Evolutionary conservation across 2,329 filamentous ascomycete species (phyloP).

Genomic region (Aphanoascus verrucosus): DNA sequence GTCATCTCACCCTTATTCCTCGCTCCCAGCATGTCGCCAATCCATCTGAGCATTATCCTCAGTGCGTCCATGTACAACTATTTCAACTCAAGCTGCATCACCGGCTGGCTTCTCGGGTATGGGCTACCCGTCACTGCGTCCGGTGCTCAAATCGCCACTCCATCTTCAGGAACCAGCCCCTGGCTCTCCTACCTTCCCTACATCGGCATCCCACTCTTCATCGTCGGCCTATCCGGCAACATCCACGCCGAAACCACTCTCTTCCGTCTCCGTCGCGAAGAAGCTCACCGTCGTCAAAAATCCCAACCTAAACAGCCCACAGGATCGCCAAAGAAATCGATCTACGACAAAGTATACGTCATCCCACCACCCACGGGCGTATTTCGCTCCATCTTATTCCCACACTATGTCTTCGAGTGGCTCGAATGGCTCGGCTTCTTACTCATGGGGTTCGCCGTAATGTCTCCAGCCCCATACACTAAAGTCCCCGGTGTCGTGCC

Average conservation of each 20-base stretch:
- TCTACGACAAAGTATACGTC: constrained; percentile 71
- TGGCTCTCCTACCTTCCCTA: constrained; percentile 34
- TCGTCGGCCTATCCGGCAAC: constrained; percentile 64
- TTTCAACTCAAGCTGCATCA: constrained; percentile 65
- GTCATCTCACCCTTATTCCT: constrained; percentile 65
- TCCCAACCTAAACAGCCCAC: constrained; percentile 40
- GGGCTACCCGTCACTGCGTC: constrained; percentile 39
- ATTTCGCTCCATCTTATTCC: constrained; percentile 73
- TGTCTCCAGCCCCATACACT: neutral
- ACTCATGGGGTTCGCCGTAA: constrained; percentile 41
- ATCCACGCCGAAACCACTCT: constrained; percentile 85
- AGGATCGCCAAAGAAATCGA: constrained; percentile 29
- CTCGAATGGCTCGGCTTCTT: constrained; percentile 88
- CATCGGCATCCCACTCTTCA: constrained; percentile 64
- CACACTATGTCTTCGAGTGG: constrained; percentile 96
- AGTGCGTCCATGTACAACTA: constrained; percentile 64
- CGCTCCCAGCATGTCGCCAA: constrained; percentile 86
- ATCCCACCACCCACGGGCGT: constrained; percentile 70
- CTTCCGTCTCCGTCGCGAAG: constrained; percentile 68
- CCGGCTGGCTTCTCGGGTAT: constrained; percentile 72
- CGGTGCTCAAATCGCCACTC: constrained; percentile 34
- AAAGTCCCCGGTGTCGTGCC: neutral
- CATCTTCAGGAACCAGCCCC: constrained; percentile 37
- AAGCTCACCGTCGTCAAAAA: constrained; percentile 41
- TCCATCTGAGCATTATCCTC: constrained; percentile 58